These are phyloP conservation scores for Bolboschoenus planiculmis DNA, from an alignment of 176 grass and related monocot species.

Conservation along the genomic window DNA sequence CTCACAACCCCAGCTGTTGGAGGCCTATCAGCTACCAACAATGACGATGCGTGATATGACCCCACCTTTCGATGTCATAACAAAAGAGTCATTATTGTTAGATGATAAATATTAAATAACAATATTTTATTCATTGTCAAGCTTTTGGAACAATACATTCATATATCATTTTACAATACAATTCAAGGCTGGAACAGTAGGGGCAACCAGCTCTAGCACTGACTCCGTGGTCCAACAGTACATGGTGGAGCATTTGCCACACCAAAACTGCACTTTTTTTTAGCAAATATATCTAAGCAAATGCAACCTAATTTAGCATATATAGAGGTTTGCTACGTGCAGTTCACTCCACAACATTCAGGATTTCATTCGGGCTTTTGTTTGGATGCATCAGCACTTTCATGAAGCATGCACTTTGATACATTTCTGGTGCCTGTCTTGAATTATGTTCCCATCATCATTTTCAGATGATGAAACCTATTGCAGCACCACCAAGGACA, in stretches of 20 bases:
- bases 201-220: neutral
- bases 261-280: neutral
- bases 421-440: neutral
- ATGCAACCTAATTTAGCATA: neutral
- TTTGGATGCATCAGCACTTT: neutral
- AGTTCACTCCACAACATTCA: neutral
- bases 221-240: neutral
- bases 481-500: neutral
- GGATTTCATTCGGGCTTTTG: neutral
- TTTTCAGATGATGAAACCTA: neutral
- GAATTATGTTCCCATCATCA: neutral
- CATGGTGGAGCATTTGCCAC: neutral
- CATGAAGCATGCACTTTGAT: neutral
- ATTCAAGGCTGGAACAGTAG: neutral
- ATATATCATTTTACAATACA: neutral
- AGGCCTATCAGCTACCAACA: constrained; percentile 89
- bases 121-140: neutral
- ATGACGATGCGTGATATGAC: constrained; percentile 88
- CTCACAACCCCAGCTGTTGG: constrained; percentile 86
- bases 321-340: neutral
- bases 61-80: constrained; percentile 59
- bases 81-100: neutral
- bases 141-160: neutral
- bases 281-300: neutral
- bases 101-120: neutral